Evolutionary conservation across 1,284 basidiomycete species (phyloP).

Genomic region (Irpex sp.): DNA sequence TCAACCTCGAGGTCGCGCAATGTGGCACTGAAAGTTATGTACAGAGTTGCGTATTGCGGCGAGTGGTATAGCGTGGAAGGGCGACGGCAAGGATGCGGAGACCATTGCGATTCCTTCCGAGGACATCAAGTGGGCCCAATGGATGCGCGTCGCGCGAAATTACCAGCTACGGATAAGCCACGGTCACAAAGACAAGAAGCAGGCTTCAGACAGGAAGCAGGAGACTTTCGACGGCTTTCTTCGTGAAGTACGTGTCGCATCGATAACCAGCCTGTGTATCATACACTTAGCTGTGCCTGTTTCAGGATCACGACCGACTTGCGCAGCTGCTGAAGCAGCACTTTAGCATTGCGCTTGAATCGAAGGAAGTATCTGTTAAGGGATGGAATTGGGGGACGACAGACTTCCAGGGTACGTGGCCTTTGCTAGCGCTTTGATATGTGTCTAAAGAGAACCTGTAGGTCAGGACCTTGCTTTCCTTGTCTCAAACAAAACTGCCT

Average conservation of each 20-base stretch:
- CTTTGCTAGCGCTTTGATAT: neutral
- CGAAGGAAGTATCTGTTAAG: conserved; percentile 84
- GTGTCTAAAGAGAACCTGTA: conserved; percentile 28
- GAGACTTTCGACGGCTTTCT: conserved; percentile 94
- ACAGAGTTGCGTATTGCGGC: conserved; percentile 85
- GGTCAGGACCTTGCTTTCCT: conserved; percentile 89
- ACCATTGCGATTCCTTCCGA: conserved; percentile 65
- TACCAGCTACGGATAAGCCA: conserved; percentile 87
- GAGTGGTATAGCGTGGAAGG: conserved; percentile 93
- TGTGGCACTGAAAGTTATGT: neutral
- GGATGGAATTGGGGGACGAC: conserved; percentile 99
- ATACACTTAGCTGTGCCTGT: neutral
- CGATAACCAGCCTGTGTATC: neutral
- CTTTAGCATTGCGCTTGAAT: conserved; percentile 84
- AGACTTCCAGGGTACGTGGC: conserved; percentile 80
- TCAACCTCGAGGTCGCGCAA: conserved; percentile 1
- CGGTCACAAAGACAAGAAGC: conserved; percentile 14
- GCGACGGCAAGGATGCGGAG: conserved; percentile 54
- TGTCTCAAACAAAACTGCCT: conserved; percentile 87
- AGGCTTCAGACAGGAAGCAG: conserved; percentile 60
- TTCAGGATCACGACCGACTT: conserved; percentile 80
- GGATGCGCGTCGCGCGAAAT: conserved; percentile 89
- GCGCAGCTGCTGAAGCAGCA: conserved; percentile 77
- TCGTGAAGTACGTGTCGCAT: conserved; percentile 66
- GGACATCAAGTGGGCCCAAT: conserved; percentile 86